phyloP scores from a whole-genome alignment of 2,329 filamentous ascomycete genomes.

The Trichoderma polysporum region DNA sequence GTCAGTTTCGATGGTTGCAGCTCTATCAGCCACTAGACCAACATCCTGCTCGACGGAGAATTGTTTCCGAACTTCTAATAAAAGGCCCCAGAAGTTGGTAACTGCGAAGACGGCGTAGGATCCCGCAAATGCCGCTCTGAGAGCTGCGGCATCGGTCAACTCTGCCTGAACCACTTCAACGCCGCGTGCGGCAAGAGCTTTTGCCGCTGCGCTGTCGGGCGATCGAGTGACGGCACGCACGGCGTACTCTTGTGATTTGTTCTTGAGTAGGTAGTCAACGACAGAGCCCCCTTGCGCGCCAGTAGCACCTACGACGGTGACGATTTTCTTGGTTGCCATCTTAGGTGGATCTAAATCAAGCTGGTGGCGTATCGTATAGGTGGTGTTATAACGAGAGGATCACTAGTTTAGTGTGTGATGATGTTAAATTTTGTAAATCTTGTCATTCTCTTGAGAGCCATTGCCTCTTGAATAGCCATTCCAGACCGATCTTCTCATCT shows the following conservation, averaged over 20 bases:
- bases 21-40: background rate
- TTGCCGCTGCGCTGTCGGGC: constrained; percentile 31
- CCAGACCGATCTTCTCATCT: background rate
- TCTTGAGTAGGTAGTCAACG: constrained; percentile 32
- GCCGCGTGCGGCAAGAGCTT: constrained; percentile 27
- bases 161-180: constrained; percentile 36
- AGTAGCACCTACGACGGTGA: constrained; percentile 36
- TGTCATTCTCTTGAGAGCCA: background rate
- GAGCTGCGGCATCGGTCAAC: constrained; percentile 27
- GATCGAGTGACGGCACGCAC: constrained; percentile 34
- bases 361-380: background rate
- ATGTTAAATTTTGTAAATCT: no score
- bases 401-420: background rate
- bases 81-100: constrained; percentile 26
- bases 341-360: background rate
- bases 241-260: constrained; percentile 29
- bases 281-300: constrained; percentile 35
- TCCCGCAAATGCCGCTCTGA: constrained; percentile 32
- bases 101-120: constrained; percentile 38
- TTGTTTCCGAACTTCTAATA: background rate
- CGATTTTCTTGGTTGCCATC: constrained; percentile 31
- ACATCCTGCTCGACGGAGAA: background rate
- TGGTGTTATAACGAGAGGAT: background rate
- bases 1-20: background rate
- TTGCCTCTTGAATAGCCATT: background rate